Evolutionary conservation across 83 land plant species (phyloP), one percentile per base, ranked within the genome.

Genomic region (Thuja plicata): DNA sequence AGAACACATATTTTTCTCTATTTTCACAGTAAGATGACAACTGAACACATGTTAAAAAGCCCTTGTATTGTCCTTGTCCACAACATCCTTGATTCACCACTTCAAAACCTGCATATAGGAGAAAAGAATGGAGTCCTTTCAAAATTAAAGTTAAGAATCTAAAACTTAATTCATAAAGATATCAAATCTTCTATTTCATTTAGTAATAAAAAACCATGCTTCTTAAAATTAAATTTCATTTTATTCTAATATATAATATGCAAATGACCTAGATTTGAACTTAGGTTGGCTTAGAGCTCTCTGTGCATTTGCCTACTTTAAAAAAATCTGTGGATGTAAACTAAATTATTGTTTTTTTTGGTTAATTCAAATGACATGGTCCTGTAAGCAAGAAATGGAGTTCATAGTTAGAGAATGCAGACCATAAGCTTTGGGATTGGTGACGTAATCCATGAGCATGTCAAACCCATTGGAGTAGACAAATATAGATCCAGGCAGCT

Each of bases 21-120:
- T 92, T 87, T 5, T 84, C 52, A 93, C 93, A 92, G 8, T 91
- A 86, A 37, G 76, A 48, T 30, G 91, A 90, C 9, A 89, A 46
- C 19, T 30, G 88, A 43, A 84, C 55, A 52, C 93, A 92, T 27
- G 90, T 90, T 2, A 92, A 40, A 85, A 76, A 87, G 1, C 93
- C 93, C 32, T 92, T 92, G 85, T 87, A 92, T 50, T 30, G 78
- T 3, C 93, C 93, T 12, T 86, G 89, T 66, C 93, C 93, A 54
- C 93, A 92, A 71, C 93, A 92, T 27, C 90, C 93, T 76, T 87
- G 66, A 40, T 89, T 91, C 62, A 66, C 86, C 57, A 87, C 89
- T 62, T 87, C 88, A 76, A 91, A 91, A 57, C 93, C 93, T 92
- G 92, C 9, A 45, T 32, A 10, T 0, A 54, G 24, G 13, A 32